A percentile compares a stretch with the other conserved stretches of the same genome.
phyloP scores from a whole-genome alignment of 179 eudicot genomes.

The Silene noctiflora region DNA sequence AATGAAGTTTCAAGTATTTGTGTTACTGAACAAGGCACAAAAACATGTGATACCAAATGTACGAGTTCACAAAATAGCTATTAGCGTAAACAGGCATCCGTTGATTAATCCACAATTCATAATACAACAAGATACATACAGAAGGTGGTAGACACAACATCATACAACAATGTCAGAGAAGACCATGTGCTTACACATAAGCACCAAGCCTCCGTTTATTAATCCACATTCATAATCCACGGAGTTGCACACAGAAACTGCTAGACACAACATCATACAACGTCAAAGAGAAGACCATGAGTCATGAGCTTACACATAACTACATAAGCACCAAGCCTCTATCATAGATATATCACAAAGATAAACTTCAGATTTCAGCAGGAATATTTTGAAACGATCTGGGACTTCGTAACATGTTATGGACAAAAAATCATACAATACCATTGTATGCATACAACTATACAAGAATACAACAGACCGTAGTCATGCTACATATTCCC shows the following conservation, averaged over 20 bases:
- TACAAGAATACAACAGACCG: too few relatives aligned
- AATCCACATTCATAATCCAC: background rate
- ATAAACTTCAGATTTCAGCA: too few relatives aligned
- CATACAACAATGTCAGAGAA: background rate
- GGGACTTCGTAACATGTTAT: background rate
- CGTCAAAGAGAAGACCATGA: background rate
- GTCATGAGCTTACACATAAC: too few relatives aligned
- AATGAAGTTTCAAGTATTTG: background rate
- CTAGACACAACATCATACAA: background rate
- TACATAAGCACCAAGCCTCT: too few relatives aligned
- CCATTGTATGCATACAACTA: too few relatives aligned
- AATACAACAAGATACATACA: background rate
- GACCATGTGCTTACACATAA: too few relatives aligned
- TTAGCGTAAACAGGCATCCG: background rate
- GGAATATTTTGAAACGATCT: background rate
- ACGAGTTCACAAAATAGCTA: background rate
- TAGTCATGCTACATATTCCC: too few relatives aligned
- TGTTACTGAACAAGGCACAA: background rate
- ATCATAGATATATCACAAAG: too few relatives aligned
- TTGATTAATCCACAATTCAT: background rate
- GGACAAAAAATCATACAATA: too few relatives aligned
- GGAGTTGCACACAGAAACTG: background rate
- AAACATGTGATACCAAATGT: background rate
- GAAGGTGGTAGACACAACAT: background rate
- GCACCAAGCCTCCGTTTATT: background rate